Conservation (phyloP, 1,284 basidiomycete genomes). For the Neonothopanus nambi region DNA sequence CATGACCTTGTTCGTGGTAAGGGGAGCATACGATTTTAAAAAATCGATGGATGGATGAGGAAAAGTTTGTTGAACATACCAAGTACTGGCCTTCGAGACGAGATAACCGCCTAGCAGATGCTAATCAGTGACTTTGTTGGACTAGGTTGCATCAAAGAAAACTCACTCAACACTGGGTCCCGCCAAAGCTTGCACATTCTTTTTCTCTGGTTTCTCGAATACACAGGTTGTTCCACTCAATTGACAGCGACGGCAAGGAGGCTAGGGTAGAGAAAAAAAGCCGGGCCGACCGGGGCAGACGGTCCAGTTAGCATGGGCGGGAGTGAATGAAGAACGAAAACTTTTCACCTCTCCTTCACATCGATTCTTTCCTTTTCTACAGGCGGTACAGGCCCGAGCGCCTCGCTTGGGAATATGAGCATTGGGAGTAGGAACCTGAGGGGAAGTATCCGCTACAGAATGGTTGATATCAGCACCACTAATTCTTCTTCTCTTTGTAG, state of each 20-base stretch:
- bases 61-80: constrained; percentile 40
- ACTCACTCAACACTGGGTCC: constrained; percentile 74
- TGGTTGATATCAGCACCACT: constrained; percentile 27
- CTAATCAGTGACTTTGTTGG: constrained; percentile 16
- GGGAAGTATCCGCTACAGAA: constrained; percentile 23
- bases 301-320: constrained; percentile 51
- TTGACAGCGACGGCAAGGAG: constrained; percentile 88
- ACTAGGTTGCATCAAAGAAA: constrained; percentile 16
- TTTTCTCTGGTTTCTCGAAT: constrained; percentile 93
- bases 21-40: background rate
- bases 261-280: constrained; percentile 44
- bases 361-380: constrained; percentile 89
- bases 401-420: constrained; percentile 78
- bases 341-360: constrained; percentile 80
- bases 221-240: constrained; percentile 82
- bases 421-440: constrained; percentile 24
- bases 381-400: constrained; percentile 77
- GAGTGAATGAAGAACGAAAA: constrained; percentile 28
- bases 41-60: constrained; percentile 10
- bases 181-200: constrained; percentile 59
- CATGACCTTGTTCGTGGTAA: constrained; percentile 58
- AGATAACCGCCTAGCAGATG: constrained; percentile 62
- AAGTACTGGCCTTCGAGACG: constrained; percentile 83
- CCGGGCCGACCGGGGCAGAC: constrained; percentile 62
- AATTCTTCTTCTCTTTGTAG: constrained; percentile 39